Percentiles rank a stretch among this genome's conserved stretches.
Conservation (phyloP, 306 rosid genomes). For the Vicia sativa region DNA sequence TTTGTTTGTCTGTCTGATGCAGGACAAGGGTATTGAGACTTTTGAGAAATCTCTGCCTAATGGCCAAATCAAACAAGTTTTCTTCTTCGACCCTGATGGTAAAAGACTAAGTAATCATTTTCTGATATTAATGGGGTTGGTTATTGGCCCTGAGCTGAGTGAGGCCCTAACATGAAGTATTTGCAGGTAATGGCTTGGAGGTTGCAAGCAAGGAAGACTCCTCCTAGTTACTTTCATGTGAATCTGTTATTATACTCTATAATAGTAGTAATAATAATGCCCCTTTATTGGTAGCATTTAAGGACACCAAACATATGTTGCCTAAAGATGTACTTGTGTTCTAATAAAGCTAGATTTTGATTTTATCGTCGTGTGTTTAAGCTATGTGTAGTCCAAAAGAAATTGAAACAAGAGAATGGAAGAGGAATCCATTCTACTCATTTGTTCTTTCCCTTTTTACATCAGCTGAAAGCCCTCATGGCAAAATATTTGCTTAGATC, state of each 20-base stretch:
- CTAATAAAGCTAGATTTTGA: slow-evolving; percentile 11
- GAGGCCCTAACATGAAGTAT: not conserved
- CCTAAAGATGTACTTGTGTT: not conserved
- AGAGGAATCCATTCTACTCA: not conserved
- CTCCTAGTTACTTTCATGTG: slow-evolving; percentile 31
- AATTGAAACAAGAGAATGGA: not conserved
- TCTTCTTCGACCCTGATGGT: slow-evolving; percentile 98
- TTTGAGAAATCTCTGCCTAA: slow-evolving; percentile 61
- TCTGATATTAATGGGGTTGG: not conserved
- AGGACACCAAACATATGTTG: slow-evolving; percentile 6
- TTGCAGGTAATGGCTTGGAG: slow-evolving; percentile 87
- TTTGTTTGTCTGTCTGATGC: slow-evolving; percentile 40
- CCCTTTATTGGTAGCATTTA: not conserved
- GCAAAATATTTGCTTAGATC: not conserved
- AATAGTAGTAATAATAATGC: not conserved
- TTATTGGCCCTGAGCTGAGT: not conserved
- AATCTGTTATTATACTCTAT: not conserved
- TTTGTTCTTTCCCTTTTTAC: not conserved
- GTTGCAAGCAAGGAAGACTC: slow-evolving; percentile 56
- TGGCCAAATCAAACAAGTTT: slow-evolving; percentile 70
- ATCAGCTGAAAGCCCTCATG: not conserved
- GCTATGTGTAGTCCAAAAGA: not conserved
- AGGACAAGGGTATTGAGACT: slow-evolving; percentile 77
- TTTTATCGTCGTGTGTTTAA: not conserved
- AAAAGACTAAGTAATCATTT: slow-evolving; percentile 27